These are phyloP conservation scores for Kwoniella dejecticola DNA, from an alignment of 768 basidiomycete species.

Conservation along the genomic window DNA sequence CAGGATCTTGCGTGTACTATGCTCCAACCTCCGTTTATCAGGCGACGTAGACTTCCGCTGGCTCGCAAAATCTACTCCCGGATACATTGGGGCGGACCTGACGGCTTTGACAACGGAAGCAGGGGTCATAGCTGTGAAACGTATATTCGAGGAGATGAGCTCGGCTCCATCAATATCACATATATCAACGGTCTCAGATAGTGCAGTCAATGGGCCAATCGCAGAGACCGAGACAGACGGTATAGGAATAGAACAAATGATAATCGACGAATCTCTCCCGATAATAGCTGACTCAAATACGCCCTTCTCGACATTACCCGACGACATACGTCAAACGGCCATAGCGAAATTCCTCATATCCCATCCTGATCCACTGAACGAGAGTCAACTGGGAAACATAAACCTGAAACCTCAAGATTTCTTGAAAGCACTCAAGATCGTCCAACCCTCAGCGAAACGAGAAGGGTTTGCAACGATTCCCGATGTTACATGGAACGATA, in stretches of 20 bases:
- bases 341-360: slow-evolving; percentile 87
- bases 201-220: background rate
- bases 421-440: slow-evolving; percentile 72
- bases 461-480: slow-evolving; percentile 98
- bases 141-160: slow-evolving; percentile 80
- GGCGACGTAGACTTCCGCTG: slow-evolving; percentile 83
- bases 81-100: slow-evolving; percentile 95
- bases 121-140: slow-evolving; percentile 92
- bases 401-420: slow-evolving; percentile 83
- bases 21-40: slow-evolving; percentile 76
- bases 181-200: background rate
- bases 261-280: slow-evolving; percentile 44
- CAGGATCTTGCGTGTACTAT: slow-evolving; percentile 86
- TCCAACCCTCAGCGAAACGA: slow-evolving; percentile 94
- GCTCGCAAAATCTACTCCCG: slow-evolving; percentile 90
- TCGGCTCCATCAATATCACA: slow-evolving; percentile 57
- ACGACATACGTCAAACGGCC: slow-evolving; percentile 61
- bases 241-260: slow-evolving; percentile 43
- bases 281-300: slow-evolving; percentile 1
- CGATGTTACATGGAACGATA: slow-evolving; percentile 89
- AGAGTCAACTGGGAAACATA: slow-evolving; percentile 75
- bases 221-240: background rate
- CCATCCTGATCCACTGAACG: slow-evolving; percentile 77
- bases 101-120: slow-evolving; percentile 88
- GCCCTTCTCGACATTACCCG: slow-evolving; percentile 58